A percentile compares a stretch with the other conserved stretches of the same genome.
Conservation (phyloP, 129 eudicot genomes). For the Chrysanthemum lavandulifolium region DNA sequence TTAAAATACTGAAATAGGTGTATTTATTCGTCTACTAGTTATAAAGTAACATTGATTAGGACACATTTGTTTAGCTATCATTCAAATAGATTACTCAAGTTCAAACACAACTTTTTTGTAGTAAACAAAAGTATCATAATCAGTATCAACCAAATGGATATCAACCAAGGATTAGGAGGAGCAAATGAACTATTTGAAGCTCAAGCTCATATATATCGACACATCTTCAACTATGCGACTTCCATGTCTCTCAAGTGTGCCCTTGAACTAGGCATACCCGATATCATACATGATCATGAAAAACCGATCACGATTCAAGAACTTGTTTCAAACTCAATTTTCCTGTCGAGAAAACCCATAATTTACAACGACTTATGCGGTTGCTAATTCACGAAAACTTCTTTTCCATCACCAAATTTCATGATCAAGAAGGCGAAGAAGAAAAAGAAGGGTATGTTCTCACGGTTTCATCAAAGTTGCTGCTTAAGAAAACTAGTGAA, state of each 20-base stretch:
- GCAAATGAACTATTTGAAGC: slow-evolving; percentile 40
- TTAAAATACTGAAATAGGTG: background rate
- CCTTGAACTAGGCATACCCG: slow-evolving; percentile 45
- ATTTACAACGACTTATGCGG: slow-evolving; percentile 37
- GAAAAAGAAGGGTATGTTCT: slow-evolving; percentile 29
- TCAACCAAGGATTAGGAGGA: slow-evolving; percentile 15
- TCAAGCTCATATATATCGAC: slow-evolving; percentile 42
- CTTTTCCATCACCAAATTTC: slow-evolving; percentile 21
- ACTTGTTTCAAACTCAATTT: slow-evolving; percentile 22
- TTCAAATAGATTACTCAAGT: too few relatives aligned
- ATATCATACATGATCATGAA: slow-evolving; percentile 35
- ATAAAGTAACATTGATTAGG: too few relatives aligned
- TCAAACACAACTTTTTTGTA: too few relatives aligned
- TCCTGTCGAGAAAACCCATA: slow-evolving; percentile 20
- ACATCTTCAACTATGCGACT: slow-evolving; percentile 26
- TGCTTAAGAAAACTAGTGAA: slow-evolving; percentile 21
- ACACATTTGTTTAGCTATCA: too few relatives aligned
- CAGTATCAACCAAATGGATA: slow-evolving; percentile 19
- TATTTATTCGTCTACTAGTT: background rate
- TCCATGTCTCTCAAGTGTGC: slow-evolving; percentile 46
- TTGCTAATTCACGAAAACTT: slow-evolving; percentile 31
- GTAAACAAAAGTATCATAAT: background rate
- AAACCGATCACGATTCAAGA: slow-evolving; percentile 32
- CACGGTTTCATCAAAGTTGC: slow-evolving; percentile 28
- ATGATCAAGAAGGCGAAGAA: slow-evolving; percentile 1